Conservation (phyloP, 495 filamentous ascomycete genomes). For the Geoglossum glabrum region DNA sequence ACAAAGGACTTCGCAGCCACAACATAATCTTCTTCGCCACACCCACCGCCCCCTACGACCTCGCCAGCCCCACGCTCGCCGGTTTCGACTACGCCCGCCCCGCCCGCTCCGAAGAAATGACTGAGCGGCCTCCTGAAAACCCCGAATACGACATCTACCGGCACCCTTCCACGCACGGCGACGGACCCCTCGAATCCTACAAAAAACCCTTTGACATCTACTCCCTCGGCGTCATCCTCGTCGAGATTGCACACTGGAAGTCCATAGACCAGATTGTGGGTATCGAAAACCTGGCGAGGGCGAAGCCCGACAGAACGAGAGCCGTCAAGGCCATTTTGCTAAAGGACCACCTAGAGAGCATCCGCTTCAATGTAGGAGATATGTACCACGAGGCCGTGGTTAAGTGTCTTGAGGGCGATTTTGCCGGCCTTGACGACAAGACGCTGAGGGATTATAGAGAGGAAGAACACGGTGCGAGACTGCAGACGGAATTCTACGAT, state of each 20-base stretch:
- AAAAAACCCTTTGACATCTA: conserved; percentile 15
- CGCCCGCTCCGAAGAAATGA: conserved; percentile 27
- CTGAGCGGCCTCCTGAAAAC: conserved; percentile 26
- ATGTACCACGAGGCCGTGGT: conserved; percentile 13
- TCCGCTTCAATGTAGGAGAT: conserved; percentile 16
- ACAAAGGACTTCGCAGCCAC: conserved; percentile 33
- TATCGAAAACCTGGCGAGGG: conserved; percentile 14
- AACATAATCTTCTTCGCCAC: conserved; percentile 22
- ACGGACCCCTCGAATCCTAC: conserved; percentile 13
- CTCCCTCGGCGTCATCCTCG: conserved; percentile 13
- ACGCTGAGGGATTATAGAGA: conserved; percentile 10
- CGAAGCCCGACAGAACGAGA: conserved; percentile 8
- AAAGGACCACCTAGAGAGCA: conserved; percentile 7
- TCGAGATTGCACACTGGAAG: conserved; percentile 16
- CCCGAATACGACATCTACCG: conserved; percentile 19
- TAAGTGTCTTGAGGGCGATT: conserved; percentile 19
- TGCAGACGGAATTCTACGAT: conserved; percentile 18
- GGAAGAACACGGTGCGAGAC: conserved; percentile 12
- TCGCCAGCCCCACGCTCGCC: conserved; percentile 22
- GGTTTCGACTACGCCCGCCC: conserved; percentile 37
- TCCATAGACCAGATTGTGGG: conserved; percentile 16
- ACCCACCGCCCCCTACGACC: background rate
- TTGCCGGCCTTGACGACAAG: conserved; percentile 13
- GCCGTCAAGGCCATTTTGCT: conserved; percentile 10
- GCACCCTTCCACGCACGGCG: conserved; percentile 12